Evolutionary conservation across 768 basidiomycete species (phyloP).

Genomic region (Rhodotorula paludigena): DNA sequence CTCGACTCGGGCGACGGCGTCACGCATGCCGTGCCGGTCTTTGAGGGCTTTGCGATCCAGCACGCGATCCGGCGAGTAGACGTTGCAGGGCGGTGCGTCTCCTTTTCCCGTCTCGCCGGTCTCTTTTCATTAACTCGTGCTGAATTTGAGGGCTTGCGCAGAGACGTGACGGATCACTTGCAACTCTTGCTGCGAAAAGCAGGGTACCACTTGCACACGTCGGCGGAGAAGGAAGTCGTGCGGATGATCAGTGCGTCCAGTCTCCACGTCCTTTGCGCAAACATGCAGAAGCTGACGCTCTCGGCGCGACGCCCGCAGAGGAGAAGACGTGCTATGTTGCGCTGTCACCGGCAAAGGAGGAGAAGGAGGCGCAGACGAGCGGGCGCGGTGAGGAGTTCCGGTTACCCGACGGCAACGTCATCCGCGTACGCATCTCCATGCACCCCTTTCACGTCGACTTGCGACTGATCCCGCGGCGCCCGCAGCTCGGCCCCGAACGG

Average conservation of each 20-base stretch:
- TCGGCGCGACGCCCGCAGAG: constrained; percentile 46
- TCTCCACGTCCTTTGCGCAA: background rate
- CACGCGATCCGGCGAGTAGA: constrained; percentile 95
- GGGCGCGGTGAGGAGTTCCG: constrained; percentile 80
- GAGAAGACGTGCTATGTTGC: constrained; percentile 98
- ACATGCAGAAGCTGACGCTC: background rate
- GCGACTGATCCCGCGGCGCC: background rate
- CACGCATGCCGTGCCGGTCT: constrained; percentile 96
- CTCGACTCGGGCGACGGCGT: constrained; percentile 98
- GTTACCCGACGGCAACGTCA: constrained; percentile 87
- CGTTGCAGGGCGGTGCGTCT: constrained; percentile 68
- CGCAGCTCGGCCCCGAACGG: constrained; percentile 83
- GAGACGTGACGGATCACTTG: constrained; percentile 94
- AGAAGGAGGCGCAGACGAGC: constrained; percentile 64
- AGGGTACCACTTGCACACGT: constrained; percentile 91
- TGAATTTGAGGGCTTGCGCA: constrained; percentile 44
- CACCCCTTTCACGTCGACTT: background rate
- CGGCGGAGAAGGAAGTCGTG: constrained; percentile 94
- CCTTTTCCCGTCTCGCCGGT: background rate
- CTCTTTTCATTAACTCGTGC: background rate
- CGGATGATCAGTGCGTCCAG: constrained; percentile 69
- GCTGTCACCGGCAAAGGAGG: constrained; percentile 85
- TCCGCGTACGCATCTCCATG: constrained; percentile 59
- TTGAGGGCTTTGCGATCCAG: constrained; percentile 98
- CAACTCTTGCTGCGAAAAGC: constrained; percentile 89